Conservation (phyloP, 2,329 filamentous ascomycete genomes). For the Claviceps humidiphila region DNA sequence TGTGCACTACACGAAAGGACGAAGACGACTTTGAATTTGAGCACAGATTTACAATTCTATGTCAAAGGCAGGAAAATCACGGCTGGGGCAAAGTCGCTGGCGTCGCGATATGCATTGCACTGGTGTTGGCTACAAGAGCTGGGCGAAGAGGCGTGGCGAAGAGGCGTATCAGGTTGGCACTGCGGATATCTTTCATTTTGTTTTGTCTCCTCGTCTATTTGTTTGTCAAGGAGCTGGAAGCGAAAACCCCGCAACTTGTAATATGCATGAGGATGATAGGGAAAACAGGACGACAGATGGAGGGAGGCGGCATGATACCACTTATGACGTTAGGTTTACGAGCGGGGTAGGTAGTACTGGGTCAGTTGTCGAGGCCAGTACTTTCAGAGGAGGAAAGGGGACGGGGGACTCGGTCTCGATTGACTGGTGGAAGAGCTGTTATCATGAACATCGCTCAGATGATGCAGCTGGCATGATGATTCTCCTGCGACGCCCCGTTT, state of each 20-base stretch:
- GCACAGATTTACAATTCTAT: slow-evolving; percentile 1
- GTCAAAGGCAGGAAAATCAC: slow-evolving; percentile 1
- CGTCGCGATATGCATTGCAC: slow-evolving; percentile 7
- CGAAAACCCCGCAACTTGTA: slow-evolving; percentile 14
- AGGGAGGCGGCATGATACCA: slow-evolving; percentile 22
- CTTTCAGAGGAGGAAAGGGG: neutral
- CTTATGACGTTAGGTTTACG: slow-evolving; percentile 20
- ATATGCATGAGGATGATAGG: neutral
- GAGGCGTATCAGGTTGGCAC: slow-evolving; percentile 11
- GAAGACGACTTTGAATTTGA: slow-evolving; percentile 1
- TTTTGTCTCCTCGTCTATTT: slow-evolving; percentile 6
- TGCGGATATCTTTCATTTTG: slow-evolving; percentile 4
- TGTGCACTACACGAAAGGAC: slow-evolving; percentile 2
- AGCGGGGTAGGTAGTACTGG: neutral
- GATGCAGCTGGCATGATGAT: neutral
- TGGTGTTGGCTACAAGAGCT: slow-evolving; percentile 7
- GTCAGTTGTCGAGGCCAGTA: neutral
- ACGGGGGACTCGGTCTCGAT: neutral
- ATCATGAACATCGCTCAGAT: neutral
- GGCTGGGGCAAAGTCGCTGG: slow-evolving; percentile 3
- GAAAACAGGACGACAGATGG: slow-evolving; percentile 12
- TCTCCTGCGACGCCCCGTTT: neutral
- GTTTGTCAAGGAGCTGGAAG: slow-evolving; percentile 2
- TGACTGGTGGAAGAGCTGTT: neutral
- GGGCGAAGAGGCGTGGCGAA: slow-evolving; percentile 10